Base-by-base conservation (phyloP, 768 basidiomycete genomes). In the Chalciporus sphaerocephalus region DNA sequence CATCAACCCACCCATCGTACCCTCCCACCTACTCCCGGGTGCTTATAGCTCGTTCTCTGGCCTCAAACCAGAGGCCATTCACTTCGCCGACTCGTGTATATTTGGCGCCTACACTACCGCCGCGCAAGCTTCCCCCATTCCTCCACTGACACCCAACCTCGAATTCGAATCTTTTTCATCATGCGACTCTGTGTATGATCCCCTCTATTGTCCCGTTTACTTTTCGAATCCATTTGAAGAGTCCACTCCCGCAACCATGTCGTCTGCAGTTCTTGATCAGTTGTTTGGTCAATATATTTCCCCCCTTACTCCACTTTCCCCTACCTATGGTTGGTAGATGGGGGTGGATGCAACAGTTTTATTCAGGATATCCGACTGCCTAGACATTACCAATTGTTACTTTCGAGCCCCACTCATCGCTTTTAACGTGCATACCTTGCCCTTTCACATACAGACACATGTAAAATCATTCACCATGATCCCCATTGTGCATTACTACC, bases 251-350 rank as follows among this genome's bases (percentile, higher is more conserved):
- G 28, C 44, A 3, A 44, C 40, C 23, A 46, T 22, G 2, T 47
- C 51, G 17, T 41, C 51, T 7, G 48, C 42, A 15, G 17, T 53
- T 32, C 44, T 65, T 44, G 66, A 65, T 17, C 55, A 65, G 44
- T 35, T 66, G 10, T 67, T 65, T n/a, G 64, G 53, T 16, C 64
- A 57, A n/a, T 24, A 58, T 9, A 46, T 66, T 23, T 59, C 58
- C 15, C 63, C 62, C 6, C 39, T 59, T 8, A 53, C 62, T 2
- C 38, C 52, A 1, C 1, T 42, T 17, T 51, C 45, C 25, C 42
- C 42, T 7, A 37, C 36, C 8, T 50, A 50, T 30, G 42, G 36
- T 37, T 59, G 48, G 47, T 59, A 57, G 45, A 54, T 35, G 12
- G 2, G 18, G 37, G 32, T 17, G 9, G 17, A n/a, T 32, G 15